Conservation (phyloP, 768 basidiomycete genomes). For the Tricholoma saponaceum region DNA sequence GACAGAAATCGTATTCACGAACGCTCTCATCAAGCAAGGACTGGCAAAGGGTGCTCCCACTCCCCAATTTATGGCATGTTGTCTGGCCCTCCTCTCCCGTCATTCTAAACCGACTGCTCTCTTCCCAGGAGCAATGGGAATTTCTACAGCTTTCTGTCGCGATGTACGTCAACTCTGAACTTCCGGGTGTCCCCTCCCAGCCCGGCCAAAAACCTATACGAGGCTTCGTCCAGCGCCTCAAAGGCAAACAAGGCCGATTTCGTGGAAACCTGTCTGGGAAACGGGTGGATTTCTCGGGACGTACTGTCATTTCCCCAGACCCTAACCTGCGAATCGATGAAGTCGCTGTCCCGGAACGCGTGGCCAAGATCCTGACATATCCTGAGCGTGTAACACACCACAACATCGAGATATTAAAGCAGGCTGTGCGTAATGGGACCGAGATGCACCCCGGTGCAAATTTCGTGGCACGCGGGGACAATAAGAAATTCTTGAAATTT, state of each 20-base stretch:
- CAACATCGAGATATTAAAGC: conserved; percentile 74
- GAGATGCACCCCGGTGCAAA: conserved; percentile 95
- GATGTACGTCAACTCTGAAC: conserved; percentile 97
- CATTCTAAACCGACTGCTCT: conserved; percentile 1
- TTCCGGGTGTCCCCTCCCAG: conserved; percentile 87
- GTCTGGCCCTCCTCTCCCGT: neutral
- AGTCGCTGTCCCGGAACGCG: conserved; percentile 94
- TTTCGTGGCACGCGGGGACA: conserved; percentile 80
- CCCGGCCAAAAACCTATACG: conserved; percentile 92
- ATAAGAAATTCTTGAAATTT: conserved; percentile 88
- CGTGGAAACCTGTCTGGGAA: conserved; percentile 98
- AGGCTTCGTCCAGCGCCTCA: conserved; percentile 95
- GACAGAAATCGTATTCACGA: conserved; percentile 93
- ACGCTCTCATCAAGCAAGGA: conserved; percentile 88
- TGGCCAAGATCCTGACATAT: conserved; percentile 93
- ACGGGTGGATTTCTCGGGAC: conserved; percentile 96
- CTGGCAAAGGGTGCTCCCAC: conserved; percentile 85
- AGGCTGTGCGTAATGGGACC: conserved; percentile 83
- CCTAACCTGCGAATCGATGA: conserved; percentile 99
- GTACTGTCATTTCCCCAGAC: conserved; percentile 98
- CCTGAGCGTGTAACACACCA: conserved; percentile 92
- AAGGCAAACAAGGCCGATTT: conserved; percentile 99
- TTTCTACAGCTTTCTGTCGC: conserved; percentile 92
- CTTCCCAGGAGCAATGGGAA: conserved; percentile 95
- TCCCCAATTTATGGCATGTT: conserved; percentile 77